These are phyloP conservation scores for Centrapalus pauciflorus DNA, from an alignment of 129 eudicot species.

Conservation along the genomic window DNA sequence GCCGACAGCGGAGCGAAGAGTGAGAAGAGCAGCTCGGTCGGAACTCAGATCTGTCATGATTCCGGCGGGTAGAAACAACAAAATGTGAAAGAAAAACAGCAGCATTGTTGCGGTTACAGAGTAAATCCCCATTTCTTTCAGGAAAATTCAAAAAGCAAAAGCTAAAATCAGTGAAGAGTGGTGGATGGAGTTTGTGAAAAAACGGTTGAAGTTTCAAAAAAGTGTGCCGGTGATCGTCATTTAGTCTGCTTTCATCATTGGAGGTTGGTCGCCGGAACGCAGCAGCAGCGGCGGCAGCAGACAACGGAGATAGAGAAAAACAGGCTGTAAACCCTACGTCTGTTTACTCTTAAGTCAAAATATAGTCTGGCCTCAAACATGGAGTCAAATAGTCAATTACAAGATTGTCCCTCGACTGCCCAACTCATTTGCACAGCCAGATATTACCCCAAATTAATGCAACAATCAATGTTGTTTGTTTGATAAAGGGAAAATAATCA, in stretches of 20 bases:
- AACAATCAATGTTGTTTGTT: too few relatives aligned
- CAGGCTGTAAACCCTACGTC: constrained; percentile 31
- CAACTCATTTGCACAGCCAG: too few relatives aligned
- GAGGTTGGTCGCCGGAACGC: constrained; percentile 8
- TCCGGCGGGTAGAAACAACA: constrained; percentile 14
- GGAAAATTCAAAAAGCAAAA: neutral
- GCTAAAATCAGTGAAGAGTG: neutral
- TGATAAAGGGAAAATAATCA: too few relatives aligned
- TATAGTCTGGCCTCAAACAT: neutral
- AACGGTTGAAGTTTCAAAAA: neutral
- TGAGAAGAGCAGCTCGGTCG: constrained; percentile 61
- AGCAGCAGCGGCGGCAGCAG: neutral
- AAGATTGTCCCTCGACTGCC: neutral
- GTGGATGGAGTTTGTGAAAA: neutral
- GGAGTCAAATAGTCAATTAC: neutral
- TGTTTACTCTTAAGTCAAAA: constrained; percentile 8
- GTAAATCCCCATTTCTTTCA: neutral
- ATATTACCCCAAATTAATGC: too few relatives aligned
- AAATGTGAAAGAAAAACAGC: constrained; percentile 10
- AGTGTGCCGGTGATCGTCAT: neutral
- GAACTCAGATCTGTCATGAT: constrained; percentile 49
- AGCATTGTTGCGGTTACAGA: constrained; percentile 21
- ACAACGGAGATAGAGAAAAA: neutral
- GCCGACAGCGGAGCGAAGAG: constrained; percentile 67
- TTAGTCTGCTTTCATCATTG: constrained; percentile 2